phyloP scores from a whole-genome alignment of 331 rosid genomes.

The Cydonia oblonga region DNA sequence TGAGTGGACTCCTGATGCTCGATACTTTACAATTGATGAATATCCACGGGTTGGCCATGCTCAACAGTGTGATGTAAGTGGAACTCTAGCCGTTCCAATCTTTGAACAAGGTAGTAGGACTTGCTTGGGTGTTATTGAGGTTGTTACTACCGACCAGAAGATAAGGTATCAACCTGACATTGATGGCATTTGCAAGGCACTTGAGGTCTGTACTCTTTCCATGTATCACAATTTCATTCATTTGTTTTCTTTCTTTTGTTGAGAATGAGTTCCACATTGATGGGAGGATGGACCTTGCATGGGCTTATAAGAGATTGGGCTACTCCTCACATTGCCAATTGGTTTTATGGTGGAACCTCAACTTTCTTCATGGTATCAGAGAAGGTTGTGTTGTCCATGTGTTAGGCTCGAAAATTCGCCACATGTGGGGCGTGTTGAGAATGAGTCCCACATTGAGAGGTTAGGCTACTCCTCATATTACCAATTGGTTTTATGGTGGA shows the following conservation, averaged over 20 bases:
- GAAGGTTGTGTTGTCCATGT: no score
- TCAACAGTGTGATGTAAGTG: conserved; percentile 53
- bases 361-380: no score
- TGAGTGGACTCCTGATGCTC: conserved; percentile 98
- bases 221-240: neutral
- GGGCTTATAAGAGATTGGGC: no score
- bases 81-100: conserved; percentile 76
- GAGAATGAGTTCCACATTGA: no score
- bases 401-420: no score
- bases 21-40: conserved; percentile 62
- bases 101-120: conserved; percentile 63
- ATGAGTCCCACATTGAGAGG: no score
- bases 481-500: no score
- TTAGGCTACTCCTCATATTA: no score
- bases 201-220: conserved; percentile 48
- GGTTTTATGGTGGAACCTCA: no score
- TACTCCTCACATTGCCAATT: no score
- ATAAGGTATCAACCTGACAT: conserved; percentile 54
- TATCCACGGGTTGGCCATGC: conserved; percentile 71
- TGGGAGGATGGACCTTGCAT: no score
- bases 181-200: conserved; percentile 76
- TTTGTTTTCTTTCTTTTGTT: neutral
- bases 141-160: conserved; percentile 63
- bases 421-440: no score
- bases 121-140: conserved; percentile 92